Evolutionary conservation across 2,329 filamentous ascomycete genomes (phyloP), one percentile per base, ranked within the genome.

Genomic region (Fusarium sp.): DNA sequence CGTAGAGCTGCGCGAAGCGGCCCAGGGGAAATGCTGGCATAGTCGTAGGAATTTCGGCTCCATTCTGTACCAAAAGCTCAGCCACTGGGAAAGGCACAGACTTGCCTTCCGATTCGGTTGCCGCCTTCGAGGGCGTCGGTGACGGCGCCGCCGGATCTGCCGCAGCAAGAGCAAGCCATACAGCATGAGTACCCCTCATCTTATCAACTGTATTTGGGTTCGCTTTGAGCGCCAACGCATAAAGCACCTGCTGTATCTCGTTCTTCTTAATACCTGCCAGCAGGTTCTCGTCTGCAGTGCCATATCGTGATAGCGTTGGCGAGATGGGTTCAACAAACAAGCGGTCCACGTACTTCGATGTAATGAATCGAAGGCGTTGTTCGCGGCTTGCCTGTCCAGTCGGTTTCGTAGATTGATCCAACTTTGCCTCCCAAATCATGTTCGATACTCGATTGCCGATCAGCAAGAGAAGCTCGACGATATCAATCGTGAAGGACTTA

Each of bases 361-460:
- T 98, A 79, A 99, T 98, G 79, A 98, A 99, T 72, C 88, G 92
- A n/a, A 98, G 84, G 22, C 96, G 89, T 78, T 97, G 93, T 78
- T 99, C 96, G 40, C 96, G 89, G 7, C 90, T 95, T 24, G 95
- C 93, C 72, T 91, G 90, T 0, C 93, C 87, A 1, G 85, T 83
- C 6, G 94, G 94, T 77, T 97, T 98, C 45, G 87, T 75, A 7
- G 86, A 82, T 24, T 87, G 86, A 62, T 98, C 94, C 24, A 98
- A 85, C 65, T 84, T 92, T 15, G 94, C 91, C 82, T 99, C 96
- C 94, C 95, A 99, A 20, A 99, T 87, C 91, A 95, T 95, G 80
- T 99, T 99, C 74, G 95, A 96, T 52, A 98, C 90, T 51, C 95
- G 90, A 78, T 99, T 99, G 66, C 97, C 97, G 67, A 99, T 90